phyloP scores from a whole-genome alignment of 805 yeast species.

The Candida sphagnicola region DNA sequence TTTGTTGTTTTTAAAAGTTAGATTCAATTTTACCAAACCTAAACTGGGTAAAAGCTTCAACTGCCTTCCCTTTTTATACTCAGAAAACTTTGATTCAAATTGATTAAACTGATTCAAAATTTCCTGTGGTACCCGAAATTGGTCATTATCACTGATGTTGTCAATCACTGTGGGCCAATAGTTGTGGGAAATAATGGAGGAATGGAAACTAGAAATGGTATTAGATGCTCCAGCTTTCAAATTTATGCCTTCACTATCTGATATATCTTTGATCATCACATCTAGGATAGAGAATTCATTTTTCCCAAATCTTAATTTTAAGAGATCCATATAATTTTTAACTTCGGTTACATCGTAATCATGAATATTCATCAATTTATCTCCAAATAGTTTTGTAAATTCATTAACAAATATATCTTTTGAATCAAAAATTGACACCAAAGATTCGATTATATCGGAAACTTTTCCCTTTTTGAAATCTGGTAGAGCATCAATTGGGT shows the following conservation, averaged over 20 bases:
- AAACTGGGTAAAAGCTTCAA: slow-evolving; percentile 53
- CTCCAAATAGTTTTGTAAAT: slow-evolving; percentile 57
- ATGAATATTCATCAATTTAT: slow-evolving; percentile 44
- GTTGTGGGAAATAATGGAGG: slow-evolving; percentile 66
- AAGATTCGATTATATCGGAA: slow-evolving; percentile 66
- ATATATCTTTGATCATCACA: slow-evolving; percentile 78
- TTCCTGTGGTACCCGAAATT: slow-evolving; percentile 46
- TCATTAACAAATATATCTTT: slow-evolving; percentile 65
- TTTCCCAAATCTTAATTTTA: slow-evolving; percentile 64
- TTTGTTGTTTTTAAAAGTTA: slow-evolving; percentile 43
- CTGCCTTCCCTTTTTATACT: slow-evolving; percentile 52
- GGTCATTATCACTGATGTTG: slow-evolving; percentile 20
- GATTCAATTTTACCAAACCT: slow-evolving; percentile 59
- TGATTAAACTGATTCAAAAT: slow-evolving; percentile 39
- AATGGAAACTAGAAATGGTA: slow-evolving; percentile 32
- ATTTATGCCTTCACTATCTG: slow-evolving; percentile 50
- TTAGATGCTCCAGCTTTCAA: slow-evolving; percentile 22
- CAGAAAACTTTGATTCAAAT: slow-evolving; percentile 43
- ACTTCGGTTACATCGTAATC: slow-evolving; percentile 39
- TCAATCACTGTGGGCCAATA: slow-evolving; percentile 72
- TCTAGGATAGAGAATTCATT: slow-evolving; percentile 65
- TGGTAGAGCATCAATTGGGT: slow-evolving; percentile 86
- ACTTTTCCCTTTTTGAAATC: slow-evolving; percentile 64
- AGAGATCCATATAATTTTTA: slow-evolving; percentile 41
- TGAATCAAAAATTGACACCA: slow-evolving; percentile 69